Conservation (phyloP, 2,329 filamentous ascomycete genomes). For the Paraphaeosphaeria sporulosa region DNA sequence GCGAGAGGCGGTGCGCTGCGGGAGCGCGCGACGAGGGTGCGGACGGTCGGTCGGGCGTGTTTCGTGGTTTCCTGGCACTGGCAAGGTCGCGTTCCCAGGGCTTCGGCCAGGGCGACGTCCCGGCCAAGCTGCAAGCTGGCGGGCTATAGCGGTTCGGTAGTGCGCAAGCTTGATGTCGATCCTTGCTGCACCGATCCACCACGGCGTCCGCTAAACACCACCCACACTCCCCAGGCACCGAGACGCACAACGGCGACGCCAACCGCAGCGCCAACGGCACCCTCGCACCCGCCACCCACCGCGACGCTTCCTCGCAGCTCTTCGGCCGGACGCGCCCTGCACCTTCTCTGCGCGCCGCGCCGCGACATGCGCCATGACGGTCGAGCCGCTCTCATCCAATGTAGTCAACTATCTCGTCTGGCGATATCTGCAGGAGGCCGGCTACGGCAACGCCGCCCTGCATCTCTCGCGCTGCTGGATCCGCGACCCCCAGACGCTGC, state of each 20-base stretch:
- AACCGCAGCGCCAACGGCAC: neutral
- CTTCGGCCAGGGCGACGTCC: neutral
- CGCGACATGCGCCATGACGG: constrained; percentile 52
- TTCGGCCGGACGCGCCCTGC: neutral
- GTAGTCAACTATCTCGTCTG: constrained; percentile 75
- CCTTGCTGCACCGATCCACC: neutral
- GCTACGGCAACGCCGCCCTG: constrained; percentile 66
- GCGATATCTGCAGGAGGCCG: constrained; percentile 51
- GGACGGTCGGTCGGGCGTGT: no score
- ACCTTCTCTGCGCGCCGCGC: constrained; percentile 18
- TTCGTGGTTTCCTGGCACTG: no score
- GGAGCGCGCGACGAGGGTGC: no score
- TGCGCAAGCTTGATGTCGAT: neutral
- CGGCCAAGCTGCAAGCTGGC: neutral
- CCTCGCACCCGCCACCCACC: neutral
- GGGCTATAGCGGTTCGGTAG: neutral
- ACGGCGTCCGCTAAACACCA: neutral
- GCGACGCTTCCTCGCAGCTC: neutral
- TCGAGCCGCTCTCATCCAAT: constrained; percentile 61
- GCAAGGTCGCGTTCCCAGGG: neutral
- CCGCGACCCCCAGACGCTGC: constrained; percentile 66
- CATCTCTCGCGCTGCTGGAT: constrained; percentile 70
- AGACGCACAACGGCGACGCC: neutral
- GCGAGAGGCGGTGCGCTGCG: neutral
- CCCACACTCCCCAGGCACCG: neutral